These are phyloP conservation scores for Cercospora brassicicola DNA, from an alignment of 2,329 filamentous ascomycete genomes.

Conservation along the genomic window DNA sequence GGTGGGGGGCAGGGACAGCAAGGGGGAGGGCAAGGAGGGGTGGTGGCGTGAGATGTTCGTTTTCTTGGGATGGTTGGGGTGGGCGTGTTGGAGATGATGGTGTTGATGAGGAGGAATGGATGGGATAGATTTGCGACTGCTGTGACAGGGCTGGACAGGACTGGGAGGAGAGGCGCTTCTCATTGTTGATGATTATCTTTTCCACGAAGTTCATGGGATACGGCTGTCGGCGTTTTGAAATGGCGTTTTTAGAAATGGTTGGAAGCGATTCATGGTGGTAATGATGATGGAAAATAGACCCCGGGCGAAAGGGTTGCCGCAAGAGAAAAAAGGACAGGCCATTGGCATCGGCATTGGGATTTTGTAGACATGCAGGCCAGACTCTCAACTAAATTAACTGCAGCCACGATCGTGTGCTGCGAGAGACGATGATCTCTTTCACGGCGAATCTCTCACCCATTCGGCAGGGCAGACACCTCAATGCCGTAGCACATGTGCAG, in stretches of 20 bases:
- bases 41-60: neutral
- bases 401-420: neutral
- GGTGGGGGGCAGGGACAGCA: conserved; percentile 8
- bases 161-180: too few relatives aligned
- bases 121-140: too few relatives aligned
- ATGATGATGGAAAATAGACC: neutral
- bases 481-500: neutral
- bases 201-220: neutral
- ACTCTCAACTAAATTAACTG: neutral
- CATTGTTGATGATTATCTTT: too few relatives aligned
- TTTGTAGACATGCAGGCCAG: neutral
- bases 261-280: neutral
- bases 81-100: too few relatives aligned
- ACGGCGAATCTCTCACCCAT: neutral
- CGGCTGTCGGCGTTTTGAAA: neutral
- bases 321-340: neutral
- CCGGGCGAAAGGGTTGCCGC: neutral
- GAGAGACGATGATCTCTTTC: neutral
- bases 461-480: neutral
- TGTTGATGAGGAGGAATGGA: too few relatives aligned
- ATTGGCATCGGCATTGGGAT: neutral
- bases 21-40: neutral
- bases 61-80: too few relatives aligned
- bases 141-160: too few relatives aligned
- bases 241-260: neutral